Conservation (phyloP, 1,139 yeast species). For the Meyerozyma smithsonii region DNA sequence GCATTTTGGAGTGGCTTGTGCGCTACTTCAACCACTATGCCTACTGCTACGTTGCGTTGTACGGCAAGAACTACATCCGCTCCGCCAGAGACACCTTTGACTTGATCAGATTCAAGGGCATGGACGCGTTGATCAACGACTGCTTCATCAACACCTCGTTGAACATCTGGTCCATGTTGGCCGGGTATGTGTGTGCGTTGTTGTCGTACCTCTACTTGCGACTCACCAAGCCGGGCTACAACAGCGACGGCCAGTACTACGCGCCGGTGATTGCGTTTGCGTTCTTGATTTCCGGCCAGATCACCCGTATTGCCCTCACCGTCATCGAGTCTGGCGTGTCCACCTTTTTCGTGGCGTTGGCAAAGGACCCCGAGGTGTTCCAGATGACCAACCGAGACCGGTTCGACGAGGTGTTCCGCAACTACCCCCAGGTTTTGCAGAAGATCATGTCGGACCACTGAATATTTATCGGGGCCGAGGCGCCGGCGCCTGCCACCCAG, state of each 20-base stretch:
- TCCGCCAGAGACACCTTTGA: constrained; percentile 84
- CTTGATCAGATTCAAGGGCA: constrained; percentile 71
- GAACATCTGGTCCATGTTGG: constrained; percentile 65
- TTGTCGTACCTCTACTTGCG: constrained; percentile 67
- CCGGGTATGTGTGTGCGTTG: constrained; percentile 65
- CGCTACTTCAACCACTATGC: constrained; percentile 90
- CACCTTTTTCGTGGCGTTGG: constrained; percentile 82
- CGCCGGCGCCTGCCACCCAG: too few species aligned
- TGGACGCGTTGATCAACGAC: constrained; percentile 84
- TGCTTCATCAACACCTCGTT: constrained; percentile 74
- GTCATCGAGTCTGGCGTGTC: constrained; percentile 80
- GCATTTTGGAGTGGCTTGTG: constrained; percentile 72
- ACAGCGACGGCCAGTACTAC: constrained; percentile 58
- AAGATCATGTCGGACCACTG: constrained; percentile 40
- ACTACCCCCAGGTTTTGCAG: constrained; percentile 72
- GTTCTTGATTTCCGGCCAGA: constrained; percentile 72
- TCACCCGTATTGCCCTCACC: constrained; percentile 66
- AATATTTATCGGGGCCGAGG: not conserved
- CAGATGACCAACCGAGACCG: constrained; percentile 70
- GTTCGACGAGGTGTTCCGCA: constrained; percentile 65
- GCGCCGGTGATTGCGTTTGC: constrained; percentile 78
- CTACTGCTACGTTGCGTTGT: constrained; percentile 79
- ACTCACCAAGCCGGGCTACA: constrained; percentile 70
- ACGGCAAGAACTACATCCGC: constrained; percentile 71
- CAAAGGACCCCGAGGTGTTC: constrained; percentile 84